Conservation (phyloP, 1,139 yeast species). For the Yamadazyma taylorii region DNA sequence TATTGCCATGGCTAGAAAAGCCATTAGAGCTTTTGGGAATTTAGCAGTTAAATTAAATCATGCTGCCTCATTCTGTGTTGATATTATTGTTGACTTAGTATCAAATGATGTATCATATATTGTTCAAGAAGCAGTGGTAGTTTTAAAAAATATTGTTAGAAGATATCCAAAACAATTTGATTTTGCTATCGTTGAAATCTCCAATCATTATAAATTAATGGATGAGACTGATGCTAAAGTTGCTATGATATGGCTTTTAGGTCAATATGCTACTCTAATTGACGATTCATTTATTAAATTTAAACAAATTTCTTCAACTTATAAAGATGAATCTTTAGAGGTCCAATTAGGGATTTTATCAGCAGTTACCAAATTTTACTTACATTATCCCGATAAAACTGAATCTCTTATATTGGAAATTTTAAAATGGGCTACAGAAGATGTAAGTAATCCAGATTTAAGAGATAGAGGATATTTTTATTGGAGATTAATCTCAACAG, state of each 20-base stretch:
- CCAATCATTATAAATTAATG: conserved; percentile 45
- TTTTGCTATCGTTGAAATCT: conserved; percentile 39
- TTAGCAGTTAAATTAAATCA: conserved; percentile 70
- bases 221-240: conserved; percentile 81
- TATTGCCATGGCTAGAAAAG: conserved; percentile 80
- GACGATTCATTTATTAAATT: conserved; percentile 27
- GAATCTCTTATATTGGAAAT: conserved; percentile 60
- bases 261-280: conserved; percentile 62
- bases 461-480: conserved; percentile 85
- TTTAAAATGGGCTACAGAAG: conserved; percentile 74
- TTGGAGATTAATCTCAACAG: conserved; percentile 72
- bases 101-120: conserved; percentile 71
- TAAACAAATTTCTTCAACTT: conserved; percentile 40
- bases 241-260: conserved; percentile 82
- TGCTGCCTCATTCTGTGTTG: conserved; percentile 63
- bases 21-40: conserved; percentile 88
- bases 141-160: conserved; percentile 73
- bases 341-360: conserved; percentile 77
- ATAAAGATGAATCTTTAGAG: conserved; percentile 63
- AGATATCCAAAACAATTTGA: conserved; percentile 61
- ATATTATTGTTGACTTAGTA: conserved; percentile 58
- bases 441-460: conserved; percentile 72
- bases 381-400: conserved; percentile 55
- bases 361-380: conserved; percentile 69
- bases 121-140: conserved; percentile 78